These are phyloP conservation scores for Calonectria honghensis DNA, from an alignment of 2,329 filamentous ascomycete species.

Conservation along the genomic window DNA sequence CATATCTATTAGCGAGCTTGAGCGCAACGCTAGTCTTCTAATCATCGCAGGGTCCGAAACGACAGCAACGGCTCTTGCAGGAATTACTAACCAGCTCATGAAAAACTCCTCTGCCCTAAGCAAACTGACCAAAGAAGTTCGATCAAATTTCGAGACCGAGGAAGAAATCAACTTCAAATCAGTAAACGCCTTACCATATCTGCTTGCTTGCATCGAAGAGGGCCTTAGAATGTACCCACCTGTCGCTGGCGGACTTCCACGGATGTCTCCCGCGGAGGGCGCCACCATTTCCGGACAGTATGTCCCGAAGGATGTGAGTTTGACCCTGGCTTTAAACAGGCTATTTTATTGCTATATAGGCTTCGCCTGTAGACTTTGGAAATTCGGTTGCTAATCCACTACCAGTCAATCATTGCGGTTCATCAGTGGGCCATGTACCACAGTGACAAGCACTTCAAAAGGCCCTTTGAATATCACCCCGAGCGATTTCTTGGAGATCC, in stretches of 20 bases:
- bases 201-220: conserved; percentile 29
- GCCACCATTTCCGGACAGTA: conserved; percentile 22
- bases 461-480: conserved; percentile 4
- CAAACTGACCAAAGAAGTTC: conserved; percentile 19
- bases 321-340: too few relatives aligned
- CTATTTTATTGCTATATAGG: background rate
- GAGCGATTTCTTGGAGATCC: background rate
- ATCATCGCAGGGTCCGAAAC: conserved; percentile 33
- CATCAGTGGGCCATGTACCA: conserved; percentile 11
- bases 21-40: conserved; percentile 18
- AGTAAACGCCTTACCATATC: conserved; percentile 20
- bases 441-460: conserved; percentile 6
- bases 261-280: background rate
- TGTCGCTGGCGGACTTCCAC: conserved; percentile 22
- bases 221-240: conserved; percentile 34
- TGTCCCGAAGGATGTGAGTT: conserved; percentile 28
- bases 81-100: conserved; percentile 17
- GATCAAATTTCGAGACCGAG: conserved; percentile 2
- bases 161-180: conserved; percentile 2
- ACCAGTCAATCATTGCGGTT: background rate
- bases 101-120: background rate
- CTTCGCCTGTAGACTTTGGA: background rate
- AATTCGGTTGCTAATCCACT: background rate
- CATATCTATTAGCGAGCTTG: background rate
- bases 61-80: conserved; percentile 33